Evolutionary conservation across 2,329 filamentous ascomycete species (phyloP).

Genomic region (Fusarium sp.): DNA sequence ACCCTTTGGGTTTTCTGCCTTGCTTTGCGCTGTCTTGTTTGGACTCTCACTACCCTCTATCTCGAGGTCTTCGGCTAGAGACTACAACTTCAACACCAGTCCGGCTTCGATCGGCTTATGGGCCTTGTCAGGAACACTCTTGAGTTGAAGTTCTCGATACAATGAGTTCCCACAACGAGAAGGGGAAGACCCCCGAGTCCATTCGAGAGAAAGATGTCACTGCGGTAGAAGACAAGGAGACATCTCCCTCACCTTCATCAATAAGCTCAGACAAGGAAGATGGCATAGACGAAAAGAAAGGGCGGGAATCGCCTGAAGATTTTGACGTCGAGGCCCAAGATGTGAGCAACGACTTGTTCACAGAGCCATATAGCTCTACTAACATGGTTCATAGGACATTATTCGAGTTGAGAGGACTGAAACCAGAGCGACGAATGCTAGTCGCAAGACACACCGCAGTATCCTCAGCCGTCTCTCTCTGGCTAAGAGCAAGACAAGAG

Average conservation of each 20-base stretch:
- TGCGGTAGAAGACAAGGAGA: conserved; percentile 23
- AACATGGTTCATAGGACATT: conserved; percentile 13
- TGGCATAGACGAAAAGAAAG: conserved; percentile 18
- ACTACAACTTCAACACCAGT: background rate
- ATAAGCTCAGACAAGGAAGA: background rate
- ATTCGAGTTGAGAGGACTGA: conserved; percentile 33
- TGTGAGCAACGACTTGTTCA: conserved; percentile 14
- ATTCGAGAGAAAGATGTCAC: conserved; percentile 20
- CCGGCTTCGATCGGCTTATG: background rate
- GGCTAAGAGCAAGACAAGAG: conserved; percentile 42
- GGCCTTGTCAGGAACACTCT: background rate
- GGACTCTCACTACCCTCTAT: background rate
- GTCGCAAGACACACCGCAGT: conserved; percentile 40
- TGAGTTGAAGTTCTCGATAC: background rate
- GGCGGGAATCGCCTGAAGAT: conserved; percentile 24
- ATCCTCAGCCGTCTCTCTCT: conserved; percentile 43
- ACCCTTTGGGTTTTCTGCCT: background rate
- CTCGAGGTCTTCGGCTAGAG: background rate
- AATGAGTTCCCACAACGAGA: conserved; percentile 12
- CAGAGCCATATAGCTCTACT: background rate
- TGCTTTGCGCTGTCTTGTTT: background rate
- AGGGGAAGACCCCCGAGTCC: conserved; percentile 12
- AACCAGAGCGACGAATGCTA: conserved; percentile 31
- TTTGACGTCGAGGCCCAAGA: conserved; percentile 41
- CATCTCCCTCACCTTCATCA: background rate